Percentiles rank a stretch among this genome's conserved stretches.
Evolutionary conservation across 139 green algal genomes (phyloP).

Genomic region (Coelastrella sp.): DNA sequence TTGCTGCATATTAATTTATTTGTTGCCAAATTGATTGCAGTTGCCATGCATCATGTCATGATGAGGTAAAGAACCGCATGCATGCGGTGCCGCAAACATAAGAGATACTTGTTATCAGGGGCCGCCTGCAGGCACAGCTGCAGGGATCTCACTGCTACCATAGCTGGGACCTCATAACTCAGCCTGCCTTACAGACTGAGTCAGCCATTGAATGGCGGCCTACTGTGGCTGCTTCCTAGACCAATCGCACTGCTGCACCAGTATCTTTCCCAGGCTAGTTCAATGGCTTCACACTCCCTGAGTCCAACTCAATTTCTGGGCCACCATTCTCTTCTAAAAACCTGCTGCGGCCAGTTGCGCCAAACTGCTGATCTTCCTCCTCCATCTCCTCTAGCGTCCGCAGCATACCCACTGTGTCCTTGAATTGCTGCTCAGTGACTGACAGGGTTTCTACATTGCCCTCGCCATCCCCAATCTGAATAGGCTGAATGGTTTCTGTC

Average conservation of each 20-base stretch:
- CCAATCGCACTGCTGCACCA: neutral
- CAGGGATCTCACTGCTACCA: too few relatives aligned
- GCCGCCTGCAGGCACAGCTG: too few relatives aligned
- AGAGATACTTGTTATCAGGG: too few relatives aligned
- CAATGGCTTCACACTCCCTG: neutral
- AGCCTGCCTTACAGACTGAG: too few relatives aligned
- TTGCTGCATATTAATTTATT: too few relatives aligned
- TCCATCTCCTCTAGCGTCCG: slow-evolving; percentile 22
- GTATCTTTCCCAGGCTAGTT: neutral
- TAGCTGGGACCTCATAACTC: too few relatives aligned
- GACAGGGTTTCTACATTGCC: neutral
- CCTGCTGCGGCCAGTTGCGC: neutral
- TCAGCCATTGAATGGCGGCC: too few relatives aligned
- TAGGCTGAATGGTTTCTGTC: slow-evolving; percentile 42
- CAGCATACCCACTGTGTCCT: slow-evolving; percentile 33
- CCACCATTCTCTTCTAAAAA: neutral
- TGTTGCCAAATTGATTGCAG: too few relatives aligned
- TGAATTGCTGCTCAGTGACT: slow-evolving; percentile 35
- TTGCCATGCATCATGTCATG: too few relatives aligned
- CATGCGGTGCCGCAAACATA: too few relatives aligned
- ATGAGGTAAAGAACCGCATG: too few relatives aligned
- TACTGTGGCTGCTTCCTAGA: too few relatives aligned
- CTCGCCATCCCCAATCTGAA: neutral
- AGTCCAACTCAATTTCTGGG: neutral
- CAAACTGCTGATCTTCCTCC: neutral